Evolutionary conservation across 2,329 filamentous ascomycete genomes (phyloP).

Genomic region (Ciborinia camelliae): DNA sequence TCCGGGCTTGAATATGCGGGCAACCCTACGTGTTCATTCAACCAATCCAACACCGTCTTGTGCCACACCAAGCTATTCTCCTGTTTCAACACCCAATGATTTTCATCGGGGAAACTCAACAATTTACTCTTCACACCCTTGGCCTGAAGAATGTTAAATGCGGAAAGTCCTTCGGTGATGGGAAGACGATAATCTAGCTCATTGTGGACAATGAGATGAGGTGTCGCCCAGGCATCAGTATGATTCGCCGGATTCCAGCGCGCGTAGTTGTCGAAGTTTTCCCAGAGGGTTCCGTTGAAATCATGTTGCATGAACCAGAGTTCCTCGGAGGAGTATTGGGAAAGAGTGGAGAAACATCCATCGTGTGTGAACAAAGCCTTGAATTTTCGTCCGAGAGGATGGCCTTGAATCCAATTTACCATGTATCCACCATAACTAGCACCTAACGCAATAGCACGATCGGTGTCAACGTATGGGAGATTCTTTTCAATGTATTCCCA

Average conservation of each 20-base stretch:
- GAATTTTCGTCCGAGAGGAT: slow-evolving; percentile 74
- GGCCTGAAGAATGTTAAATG: slow-evolving; percentile 55
- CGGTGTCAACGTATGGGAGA: slow-evolving; percentile 62
- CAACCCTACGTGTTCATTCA: slow-evolving; percentile 42
- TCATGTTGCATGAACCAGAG: slow-evolving; percentile 65
- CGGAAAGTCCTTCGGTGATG: slow-evolving; percentile 68
- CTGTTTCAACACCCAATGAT: slow-evolving; percentile 75
- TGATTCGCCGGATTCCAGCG: slow-evolving; percentile 63
- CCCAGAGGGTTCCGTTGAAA: slow-evolving; percentile 58
- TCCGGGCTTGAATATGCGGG: slow-evolving; percentile 13
- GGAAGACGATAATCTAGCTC: slow-evolving; percentile 83
- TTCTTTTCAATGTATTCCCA: slow-evolving; percentile 67
- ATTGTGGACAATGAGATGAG: slow-evolving; percentile 81
- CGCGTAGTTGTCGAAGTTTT: slow-evolving; percentile 58
- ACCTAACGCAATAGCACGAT: slow-evolving; percentile 65
- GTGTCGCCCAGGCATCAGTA: slow-evolving; percentile 72
- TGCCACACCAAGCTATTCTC: slow-evolving; percentile 90
- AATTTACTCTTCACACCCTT: slow-evolving; percentile 58
- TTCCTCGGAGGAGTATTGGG: slow-evolving; percentile 59
- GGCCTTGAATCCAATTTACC: slow-evolving; percentile 87
- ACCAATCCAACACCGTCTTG: slow-evolving; percentile 75
- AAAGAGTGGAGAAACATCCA: slow-evolving; percentile 12
- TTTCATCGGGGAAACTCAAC: slow-evolving; percentile 63
- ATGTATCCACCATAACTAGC: slow-evolving; percentile 71
- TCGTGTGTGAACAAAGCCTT: slow-evolving; percentile 50